A percentile compares a stretch with the other conserved stretches of the same genome.
phyloP scores from a whole-genome alignment of 2,329 filamentous ascomycete genomes.

The Pseudocercospora fijiensis region DNA sequence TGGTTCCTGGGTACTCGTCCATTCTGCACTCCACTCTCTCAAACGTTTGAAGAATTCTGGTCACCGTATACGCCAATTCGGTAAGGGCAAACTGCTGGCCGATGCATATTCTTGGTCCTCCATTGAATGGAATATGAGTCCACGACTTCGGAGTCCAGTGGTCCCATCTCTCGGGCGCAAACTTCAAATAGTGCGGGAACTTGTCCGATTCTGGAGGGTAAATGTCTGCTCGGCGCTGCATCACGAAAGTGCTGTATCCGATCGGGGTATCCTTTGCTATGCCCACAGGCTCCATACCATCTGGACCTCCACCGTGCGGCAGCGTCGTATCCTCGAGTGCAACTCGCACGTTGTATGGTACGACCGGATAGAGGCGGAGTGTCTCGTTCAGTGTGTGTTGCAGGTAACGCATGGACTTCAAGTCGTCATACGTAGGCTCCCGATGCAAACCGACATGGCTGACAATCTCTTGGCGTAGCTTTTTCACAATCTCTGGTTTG shows the following conservation, averaged over 20 bases:
- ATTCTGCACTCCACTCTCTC: conserved; percentile 43
- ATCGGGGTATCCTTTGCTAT: conserved; percentile 46
- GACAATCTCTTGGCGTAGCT: conserved; percentile 72
- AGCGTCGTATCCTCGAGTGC: conserved; percentile 51
- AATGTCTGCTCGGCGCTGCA: conserved; percentile 52
- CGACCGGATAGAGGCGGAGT: conserved; percentile 51
- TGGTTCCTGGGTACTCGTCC: conserved; percentile 41
- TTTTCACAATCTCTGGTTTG: conserved; percentile 64
- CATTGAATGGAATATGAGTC: conserved; percentile 52
- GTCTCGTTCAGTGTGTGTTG: conserved; percentile 45
- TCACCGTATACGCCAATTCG: conserved; percentile 52
- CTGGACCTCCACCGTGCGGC: conserved; percentile 49
- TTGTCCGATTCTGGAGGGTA: conserved; percentile 43
- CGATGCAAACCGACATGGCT: conserved; percentile 62
- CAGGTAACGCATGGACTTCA: conserved; percentile 87
- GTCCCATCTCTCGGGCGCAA: conserved; percentile 53
- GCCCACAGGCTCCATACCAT: conserved; percentile 48
- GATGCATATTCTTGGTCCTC: conserved; percentile 51
- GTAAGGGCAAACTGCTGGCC: conserved; percentile 54
- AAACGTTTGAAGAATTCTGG: conserved; percentile 48
- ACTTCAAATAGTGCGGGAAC: conserved; percentile 45
- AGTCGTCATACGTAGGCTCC: conserved; percentile 68
- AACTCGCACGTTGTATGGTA: conserved; percentile 52
- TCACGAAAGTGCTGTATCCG: conserved; percentile 49
- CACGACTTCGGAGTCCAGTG: conserved; percentile 51